phyloP scores from a whole-genome alignment of 441 rosid species.

The Arabidopsis lyrata region DNA sequence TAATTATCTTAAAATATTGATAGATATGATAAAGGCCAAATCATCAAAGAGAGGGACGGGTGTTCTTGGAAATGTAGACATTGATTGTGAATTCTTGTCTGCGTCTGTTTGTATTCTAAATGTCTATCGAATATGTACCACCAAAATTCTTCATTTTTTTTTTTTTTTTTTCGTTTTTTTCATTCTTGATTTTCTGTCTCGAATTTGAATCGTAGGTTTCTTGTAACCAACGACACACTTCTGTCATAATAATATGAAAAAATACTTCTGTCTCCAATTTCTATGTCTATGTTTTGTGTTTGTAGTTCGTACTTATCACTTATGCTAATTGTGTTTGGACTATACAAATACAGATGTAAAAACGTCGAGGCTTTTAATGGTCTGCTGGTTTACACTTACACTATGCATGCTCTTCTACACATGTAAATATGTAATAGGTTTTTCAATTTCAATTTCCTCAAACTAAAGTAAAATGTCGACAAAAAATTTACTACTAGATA shows the following conservation, averaged over 20 bases:
- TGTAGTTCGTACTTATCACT: constrained; percentile 17
- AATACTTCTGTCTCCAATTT: constrained; percentile 9
- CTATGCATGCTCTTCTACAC: not conserved
- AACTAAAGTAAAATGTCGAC: not conserved
- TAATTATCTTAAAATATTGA: constrained; percentile 9
- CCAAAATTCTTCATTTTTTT: constrained; percentile 6
- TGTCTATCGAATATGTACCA: constrained; percentile 40
- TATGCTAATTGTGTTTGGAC: constrained; percentile 5
- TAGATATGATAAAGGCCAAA: constrained; percentile 30
- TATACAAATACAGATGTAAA: constrained; percentile 1
- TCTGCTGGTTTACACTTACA: not conserved
- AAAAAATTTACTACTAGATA: not conserved
- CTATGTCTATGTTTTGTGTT: constrained; percentile 4
- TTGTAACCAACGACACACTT: constrained; percentile 43
- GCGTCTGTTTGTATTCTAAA: constrained; percentile 44
- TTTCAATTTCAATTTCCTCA: not conserved
- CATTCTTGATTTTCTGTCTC: not conserved
- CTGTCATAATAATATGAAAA: constrained; percentile 22
- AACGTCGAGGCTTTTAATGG: not conserved
- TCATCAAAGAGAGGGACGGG: constrained; percentile 40
- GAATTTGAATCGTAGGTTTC: constrained; percentile 37
- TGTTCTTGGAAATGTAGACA: constrained; percentile 43
- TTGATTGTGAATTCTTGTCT: constrained; percentile 44
- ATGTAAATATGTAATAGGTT: not conserved
- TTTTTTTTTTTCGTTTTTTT: not conserved